Evolutionary conservation across 202 grass and related monocot species (phyloP), one percentile per base, ranked within the genome.

Genomic region (Panicum hallii): DNA sequence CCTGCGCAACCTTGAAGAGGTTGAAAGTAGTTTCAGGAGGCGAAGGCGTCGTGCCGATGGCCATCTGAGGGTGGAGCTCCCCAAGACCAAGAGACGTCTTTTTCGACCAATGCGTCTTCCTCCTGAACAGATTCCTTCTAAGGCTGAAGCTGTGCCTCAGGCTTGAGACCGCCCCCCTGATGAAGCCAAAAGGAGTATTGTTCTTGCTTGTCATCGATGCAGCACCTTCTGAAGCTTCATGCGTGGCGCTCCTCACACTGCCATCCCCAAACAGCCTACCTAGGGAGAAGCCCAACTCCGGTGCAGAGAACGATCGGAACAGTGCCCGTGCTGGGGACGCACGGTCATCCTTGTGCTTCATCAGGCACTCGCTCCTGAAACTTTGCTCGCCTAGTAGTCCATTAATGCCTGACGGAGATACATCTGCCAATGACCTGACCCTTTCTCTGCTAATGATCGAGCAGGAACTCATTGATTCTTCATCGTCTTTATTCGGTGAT

Each of bases 221-320:
- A 28, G 63, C 23, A 70, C 20, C 23, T 49, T 48, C 36, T 11
- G 50, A 74, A 73, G 41, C 54, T 84, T 38, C 75, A 13, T 45
- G 50, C 28, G 72, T 62, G 19, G 34, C 15, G 60, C 55, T 46
- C 58, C 72, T 20, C 58, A 63, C 80, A 9, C 74, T 72, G 56
- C 84, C 93, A 60, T 95, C 90, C 17, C 47, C 20, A 65, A 83
- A 80, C 7, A 88, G 44, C 28, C 82, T 91, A 17, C 57, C 74
- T 2, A 74, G 68, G 14, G 77, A 73, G 63, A 86, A 76, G 36
- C 79, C 79, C 5, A 79, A 68, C 75, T 82, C 83, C 22, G 95
- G 95, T 12, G 93, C 91, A 6, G 95, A 98, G 63, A 95, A 94
- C 0, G 95, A 98, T 30, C 93, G 77, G 61, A 89, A 22, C 0